Conservation (phyloP, 2,329 filamentous ascomycete species). For the Hymenoscyphus scutula region DNA sequence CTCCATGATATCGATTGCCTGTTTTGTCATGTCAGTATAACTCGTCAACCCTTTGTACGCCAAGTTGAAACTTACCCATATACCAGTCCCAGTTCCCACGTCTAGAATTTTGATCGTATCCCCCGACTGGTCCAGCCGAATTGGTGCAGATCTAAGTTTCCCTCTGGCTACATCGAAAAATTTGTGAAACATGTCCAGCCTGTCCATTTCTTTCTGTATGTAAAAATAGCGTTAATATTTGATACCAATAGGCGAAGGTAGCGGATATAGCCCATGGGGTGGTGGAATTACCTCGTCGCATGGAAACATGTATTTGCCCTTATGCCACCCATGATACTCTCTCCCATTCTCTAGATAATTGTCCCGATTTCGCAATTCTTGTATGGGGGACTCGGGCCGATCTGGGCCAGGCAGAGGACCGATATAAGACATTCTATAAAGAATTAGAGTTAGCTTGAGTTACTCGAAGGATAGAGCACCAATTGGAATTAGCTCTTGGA, state of each 20-base stretch:
- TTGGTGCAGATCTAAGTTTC: conserved; percentile 43
- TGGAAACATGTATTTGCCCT: conserved; percentile 71
- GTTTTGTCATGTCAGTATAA: neutral
- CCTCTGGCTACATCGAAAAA: conserved; percentile 65
- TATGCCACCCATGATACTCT: conserved; percentile 65
- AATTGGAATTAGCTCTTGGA: neutral
- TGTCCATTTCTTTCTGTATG: conserved; percentile 65
- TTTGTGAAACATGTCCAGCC: conserved; percentile 80
- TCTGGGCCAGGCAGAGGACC: neutral
- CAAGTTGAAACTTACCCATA: conserved; percentile 55
- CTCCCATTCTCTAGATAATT: no score
- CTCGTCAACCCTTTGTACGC: neutral
- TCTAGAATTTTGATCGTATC: conserved; percentile 51
- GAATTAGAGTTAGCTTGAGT: neutral
- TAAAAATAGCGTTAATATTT: neutral
- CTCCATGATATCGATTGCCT: conserved; percentile 76
- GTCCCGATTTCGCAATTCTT: conserved; percentile 44
- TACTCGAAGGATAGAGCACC: neutral
- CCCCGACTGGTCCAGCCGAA: conserved; percentile 29
- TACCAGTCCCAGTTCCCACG: conserved; percentile 82
- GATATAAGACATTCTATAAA: neutral
- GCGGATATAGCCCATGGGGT: no score
- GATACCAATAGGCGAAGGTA: neutral
- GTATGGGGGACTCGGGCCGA: neutral
- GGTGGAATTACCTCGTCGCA: conserved; percentile 68